These are phyloP conservation scores for Xanthoconium purpureum DNA, from an alignment of 768 basidiomycete species.

Conservation along the genomic window DNA sequence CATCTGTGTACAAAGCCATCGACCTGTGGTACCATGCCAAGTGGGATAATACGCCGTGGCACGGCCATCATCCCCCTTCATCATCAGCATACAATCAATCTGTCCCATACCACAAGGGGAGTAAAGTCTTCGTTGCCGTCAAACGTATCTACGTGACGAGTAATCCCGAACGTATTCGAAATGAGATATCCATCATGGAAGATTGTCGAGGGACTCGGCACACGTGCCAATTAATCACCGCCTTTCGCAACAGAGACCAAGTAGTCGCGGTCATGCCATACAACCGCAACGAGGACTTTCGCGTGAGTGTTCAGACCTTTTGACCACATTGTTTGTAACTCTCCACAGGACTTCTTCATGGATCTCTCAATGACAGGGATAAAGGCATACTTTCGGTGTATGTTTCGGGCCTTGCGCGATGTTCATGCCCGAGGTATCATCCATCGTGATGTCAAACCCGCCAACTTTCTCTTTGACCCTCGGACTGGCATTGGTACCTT, in stretches of 20 bases:
- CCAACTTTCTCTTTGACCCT: conserved; percentile 94
- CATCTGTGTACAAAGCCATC: conserved; percentile 97
- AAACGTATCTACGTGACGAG: conserved; percentile 98
- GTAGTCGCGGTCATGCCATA: conserved; percentile 94
- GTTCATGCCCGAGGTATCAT: conserved; percentile 85
- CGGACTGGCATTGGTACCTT: conserved; percentile 78
- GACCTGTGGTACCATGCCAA: conserved; percentile 73
- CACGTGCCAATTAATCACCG: conserved; percentile 90
- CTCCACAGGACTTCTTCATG: conserved; percentile 69
- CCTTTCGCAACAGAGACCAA: conserved; percentile 88
- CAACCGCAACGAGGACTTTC: conserved; percentile 87
- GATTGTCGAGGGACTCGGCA: conserved; percentile 82
- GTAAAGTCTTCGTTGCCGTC: conserved; percentile 81
- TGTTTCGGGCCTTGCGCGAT: conserved; percentile 87
- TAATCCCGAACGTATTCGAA: conserved; percentile 86
- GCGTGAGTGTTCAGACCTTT: conserved; percentile 52
- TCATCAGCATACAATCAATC: conserved; percentile 71
- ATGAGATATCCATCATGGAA: conserved; percentile 90
- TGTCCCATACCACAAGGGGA: conserved; percentile 35
- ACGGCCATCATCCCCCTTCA: conserved; percentile 55
- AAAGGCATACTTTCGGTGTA: conserved; percentile 83
- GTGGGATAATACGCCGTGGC: conserved; percentile 76
- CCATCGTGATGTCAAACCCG: conserved; percentile 97
- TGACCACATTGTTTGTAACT: conserved; percentile 6
- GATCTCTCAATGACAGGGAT: conserved; percentile 71